Evolutionary conservation across 2,329 filamentous ascomycete species (phyloP).

Genomic region (Pseudogymnoascus sp.): DNA sequence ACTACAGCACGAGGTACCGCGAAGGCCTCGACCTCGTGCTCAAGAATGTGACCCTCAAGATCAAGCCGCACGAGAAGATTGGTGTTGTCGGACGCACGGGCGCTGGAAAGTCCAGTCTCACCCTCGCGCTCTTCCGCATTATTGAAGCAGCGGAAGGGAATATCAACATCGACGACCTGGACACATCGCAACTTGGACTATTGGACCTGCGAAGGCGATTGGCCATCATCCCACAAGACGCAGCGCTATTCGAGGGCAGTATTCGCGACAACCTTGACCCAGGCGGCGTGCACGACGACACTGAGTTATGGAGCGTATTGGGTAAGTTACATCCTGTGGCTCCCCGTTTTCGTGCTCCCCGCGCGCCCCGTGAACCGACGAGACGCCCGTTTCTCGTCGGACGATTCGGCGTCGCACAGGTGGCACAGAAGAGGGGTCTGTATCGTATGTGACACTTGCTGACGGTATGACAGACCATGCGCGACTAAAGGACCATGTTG

Average conservation of each 20-base stretch:
- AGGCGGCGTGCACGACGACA: slow-evolving; percentile 90
- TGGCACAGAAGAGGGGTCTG: slow-evolving; percentile 20
- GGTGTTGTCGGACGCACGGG: slow-evolving; percentile 94
- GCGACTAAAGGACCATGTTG: slow-evolving; percentile 82
- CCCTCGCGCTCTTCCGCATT: slow-evolving; percentile 86
- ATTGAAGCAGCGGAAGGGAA: slow-evolving; percentile 79
- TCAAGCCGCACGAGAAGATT: slow-evolving; percentile 96
- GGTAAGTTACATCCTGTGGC: slow-evolving; percentile 47
- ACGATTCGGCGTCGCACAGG: not conserved
- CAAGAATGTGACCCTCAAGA: slow-evolving; percentile 84
- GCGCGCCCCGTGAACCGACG: not conserved
- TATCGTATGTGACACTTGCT: slow-evolving; percentile 28
- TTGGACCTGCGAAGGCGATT: slow-evolving; percentile 81
- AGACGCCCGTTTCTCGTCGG: slow-evolving; percentile 5
- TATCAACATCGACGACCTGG: slow-evolving; percentile 82
- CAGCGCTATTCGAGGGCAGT: slow-evolving; percentile 87
- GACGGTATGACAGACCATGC: slow-evolving; percentile 65
- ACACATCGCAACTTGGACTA: slow-evolving; percentile 84
- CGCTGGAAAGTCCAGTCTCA: slow-evolving; percentile 91
- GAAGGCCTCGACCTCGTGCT: slow-evolving; percentile 84
- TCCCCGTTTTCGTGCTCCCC: not conserved
- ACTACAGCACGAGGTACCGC: slow-evolving; percentile 91
- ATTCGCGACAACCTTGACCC: slow-evolving; percentile 94
- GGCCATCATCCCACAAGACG: slow-evolving; percentile 96
- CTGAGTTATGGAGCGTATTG: slow-evolving; percentile 90